phyloP scores from a whole-genome alignment of 2,329 filamentous ascomycete species.

The Pseudogymnoascus pannorum region DNA sequence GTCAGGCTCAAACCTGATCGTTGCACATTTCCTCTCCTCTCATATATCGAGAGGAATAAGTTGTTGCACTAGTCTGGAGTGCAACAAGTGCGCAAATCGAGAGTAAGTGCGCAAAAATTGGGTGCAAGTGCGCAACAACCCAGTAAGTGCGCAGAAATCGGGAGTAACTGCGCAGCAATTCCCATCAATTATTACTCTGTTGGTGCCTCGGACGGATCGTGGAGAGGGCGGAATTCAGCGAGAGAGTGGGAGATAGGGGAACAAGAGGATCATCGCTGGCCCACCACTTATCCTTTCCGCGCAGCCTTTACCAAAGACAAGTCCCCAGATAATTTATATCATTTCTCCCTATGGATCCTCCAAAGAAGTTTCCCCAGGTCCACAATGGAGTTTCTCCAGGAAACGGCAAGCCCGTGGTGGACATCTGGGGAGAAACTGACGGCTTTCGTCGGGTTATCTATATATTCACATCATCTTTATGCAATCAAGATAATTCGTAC shows the following conservation, averaged over 20 bases:
- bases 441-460: background rate
- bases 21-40: too few relatives aligned
- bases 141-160: too few relatives aligned
- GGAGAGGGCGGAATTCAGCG: background rate
- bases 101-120: too few relatives aligned
- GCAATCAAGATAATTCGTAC: background rate
- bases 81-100: too few relatives aligned
- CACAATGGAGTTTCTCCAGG: slow-evolving; percentile 7
- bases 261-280: background rate
- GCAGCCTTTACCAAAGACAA: background rate
- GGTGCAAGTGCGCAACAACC: too few relatives aligned
- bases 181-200: background rate
- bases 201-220: background rate
- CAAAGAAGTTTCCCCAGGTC: background rate
- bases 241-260: background rate
- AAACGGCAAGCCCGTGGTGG: slow-evolving; percentile 1
- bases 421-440: slow-evolving; percentile 1
- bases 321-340: too few relatives aligned
- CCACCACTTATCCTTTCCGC: background rate
- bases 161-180: too few relatives aligned
- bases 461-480: background rate
- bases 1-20: background rate
- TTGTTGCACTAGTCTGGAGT: too few relatives aligned
- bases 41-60: too few relatives aligned
- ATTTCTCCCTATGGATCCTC: background rate